These are phyloP conservation scores for Chalaropsis ovoidea DNA, from an alignment of 2,329 filamentous ascomycete genomes.

Conservation along the genomic window DNA sequence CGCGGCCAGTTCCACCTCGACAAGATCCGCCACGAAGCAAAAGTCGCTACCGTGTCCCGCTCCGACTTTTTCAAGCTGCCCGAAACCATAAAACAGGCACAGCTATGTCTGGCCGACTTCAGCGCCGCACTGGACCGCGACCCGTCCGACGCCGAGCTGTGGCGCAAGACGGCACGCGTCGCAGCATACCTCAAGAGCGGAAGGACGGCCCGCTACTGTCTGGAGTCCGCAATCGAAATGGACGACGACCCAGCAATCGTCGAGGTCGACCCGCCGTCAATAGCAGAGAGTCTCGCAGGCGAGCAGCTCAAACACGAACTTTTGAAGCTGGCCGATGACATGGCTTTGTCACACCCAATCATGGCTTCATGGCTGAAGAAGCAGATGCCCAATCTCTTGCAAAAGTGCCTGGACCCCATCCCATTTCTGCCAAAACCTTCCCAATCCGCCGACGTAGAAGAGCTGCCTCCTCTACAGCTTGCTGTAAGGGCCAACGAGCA, in stretches of 20 bases:
- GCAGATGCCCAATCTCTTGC: conserved; percentile 42
- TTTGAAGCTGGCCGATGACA: conserved; percentile 43
- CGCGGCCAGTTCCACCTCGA: conserved; percentile 89
- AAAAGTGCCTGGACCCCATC: conserved; percentile 50
- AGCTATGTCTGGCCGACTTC: conserved; percentile 47
- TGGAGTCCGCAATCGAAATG: conserved; percentile 56
- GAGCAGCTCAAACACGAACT: conserved; percentile 51
- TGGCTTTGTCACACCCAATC: conserved; percentile 50
- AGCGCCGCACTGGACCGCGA: conserved; percentile 52
- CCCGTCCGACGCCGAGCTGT: conserved; percentile 57
- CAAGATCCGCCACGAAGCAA: conserved; percentile 46
- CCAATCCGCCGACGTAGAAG: neutral
- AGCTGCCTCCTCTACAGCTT: neutral
- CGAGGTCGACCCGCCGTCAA: conserved; percentile 52
- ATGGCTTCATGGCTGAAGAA: conserved; percentile 48
- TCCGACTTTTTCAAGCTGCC: conserved; percentile 34
- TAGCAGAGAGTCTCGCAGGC: conserved; percentile 54
- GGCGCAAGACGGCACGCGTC: conserved; percentile 50
- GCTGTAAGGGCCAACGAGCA: neutral
- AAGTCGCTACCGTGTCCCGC: conserved; percentile 29
- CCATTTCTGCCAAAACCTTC: conserved; percentile 50
- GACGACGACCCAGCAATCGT: conserved; percentile 55
- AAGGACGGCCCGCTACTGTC: conserved; percentile 50
- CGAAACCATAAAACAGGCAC: conserved; percentile 34
- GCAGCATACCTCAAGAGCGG: conserved; percentile 48